Conservation (phyloP, 257 asterid genomes). For the Paulownia fortunei region DNA sequence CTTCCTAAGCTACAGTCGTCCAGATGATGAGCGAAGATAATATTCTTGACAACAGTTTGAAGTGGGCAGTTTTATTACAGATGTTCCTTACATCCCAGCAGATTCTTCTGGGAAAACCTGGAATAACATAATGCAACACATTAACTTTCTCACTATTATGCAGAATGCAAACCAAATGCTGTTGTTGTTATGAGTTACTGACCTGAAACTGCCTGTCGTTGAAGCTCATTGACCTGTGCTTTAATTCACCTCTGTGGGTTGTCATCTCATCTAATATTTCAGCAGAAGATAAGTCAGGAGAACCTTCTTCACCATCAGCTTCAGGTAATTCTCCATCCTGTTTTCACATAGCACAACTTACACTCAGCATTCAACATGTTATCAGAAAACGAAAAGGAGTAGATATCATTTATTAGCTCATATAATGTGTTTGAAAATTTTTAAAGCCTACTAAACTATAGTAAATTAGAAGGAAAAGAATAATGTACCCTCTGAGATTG, state of each 20-base stretch:
- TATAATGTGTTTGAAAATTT: neutral
- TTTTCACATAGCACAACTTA: neutral
- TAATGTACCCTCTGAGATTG: conserved; percentile 40
- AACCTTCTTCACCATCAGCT: conserved; percentile 45
- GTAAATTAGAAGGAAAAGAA: neutral
- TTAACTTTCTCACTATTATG: neutral
- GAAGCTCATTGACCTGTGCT: conserved; percentile 66
- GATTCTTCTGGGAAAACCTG: conserved; percentile 34
- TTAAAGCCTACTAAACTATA: neutral
- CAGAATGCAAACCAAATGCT: neutral
- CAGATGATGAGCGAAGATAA: no score
- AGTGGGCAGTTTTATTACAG: neutral
- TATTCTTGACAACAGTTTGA: neutral
- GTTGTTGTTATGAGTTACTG: neutral
- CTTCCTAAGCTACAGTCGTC: neutral
- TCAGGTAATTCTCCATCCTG: conserved; percentile 51
- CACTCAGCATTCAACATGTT: neutral
- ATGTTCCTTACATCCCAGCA: neutral
- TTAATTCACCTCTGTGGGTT: conserved; percentile 80
- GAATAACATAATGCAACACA: neutral
- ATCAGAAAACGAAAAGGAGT: neutral
- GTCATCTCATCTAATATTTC: conserved; percentile 86
- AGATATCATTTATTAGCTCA: neutral
- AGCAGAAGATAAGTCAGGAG: conserved; percentile 50
- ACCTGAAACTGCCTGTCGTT: conserved; percentile 48